Base-by-base conservation (phyloP, 2,329 filamentous ascomycete species). In the Ophiostoma ulmi region DNA sequence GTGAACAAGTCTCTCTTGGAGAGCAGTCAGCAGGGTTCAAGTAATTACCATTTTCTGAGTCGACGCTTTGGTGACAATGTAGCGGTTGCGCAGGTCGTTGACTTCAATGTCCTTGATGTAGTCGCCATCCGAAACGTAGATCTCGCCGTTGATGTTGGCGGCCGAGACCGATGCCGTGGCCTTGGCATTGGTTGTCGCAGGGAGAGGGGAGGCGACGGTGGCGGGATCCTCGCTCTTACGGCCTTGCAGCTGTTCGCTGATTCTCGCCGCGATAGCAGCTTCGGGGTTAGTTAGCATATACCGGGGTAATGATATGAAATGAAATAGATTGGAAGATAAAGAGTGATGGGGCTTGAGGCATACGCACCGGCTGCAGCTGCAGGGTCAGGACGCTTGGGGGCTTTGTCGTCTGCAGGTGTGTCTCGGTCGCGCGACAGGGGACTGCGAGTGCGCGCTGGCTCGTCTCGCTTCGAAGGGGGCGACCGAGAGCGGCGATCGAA, bases 61-160 rank as follows among this genome's bases (percentile, higher is more conserved):
- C 77, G 93, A 91, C 78, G 94, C 93, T 85, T 97, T 98, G 74
- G 94, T 99, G 83, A 99, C 86, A 80, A 94, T 91, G 81, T 99
- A 99, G 76, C 94, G 92, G 80, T 98, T 99, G 74, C 94, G 91
- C 78, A 98, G 83, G 81, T 98, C 94, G 81, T 99, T 99, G 84
- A 99, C 93, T 84, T 98, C 95, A 78, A 99, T 97, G 78, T 99
- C 95, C 81, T 96, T 95, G 82, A 99, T 98, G 80, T 92, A 98
- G 81, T 99, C 95, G 77, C 95, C 95, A 79, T 98, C 95, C 73
- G 94, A 91, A 76, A 97, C 91, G 79, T 98, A 98, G 79, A 97
- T 91, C 77, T 96, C 93, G 76, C 90, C 89, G 77, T 94, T 93
- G 79, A 96, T 86, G 73, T 88, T 88, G 58, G 84, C 84, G 26